These are phyloP conservation scores for Chytridium lagenaria DNA, from an alignment of 371 early-diverging fungal species.

Conservation along the genomic window DNA sequence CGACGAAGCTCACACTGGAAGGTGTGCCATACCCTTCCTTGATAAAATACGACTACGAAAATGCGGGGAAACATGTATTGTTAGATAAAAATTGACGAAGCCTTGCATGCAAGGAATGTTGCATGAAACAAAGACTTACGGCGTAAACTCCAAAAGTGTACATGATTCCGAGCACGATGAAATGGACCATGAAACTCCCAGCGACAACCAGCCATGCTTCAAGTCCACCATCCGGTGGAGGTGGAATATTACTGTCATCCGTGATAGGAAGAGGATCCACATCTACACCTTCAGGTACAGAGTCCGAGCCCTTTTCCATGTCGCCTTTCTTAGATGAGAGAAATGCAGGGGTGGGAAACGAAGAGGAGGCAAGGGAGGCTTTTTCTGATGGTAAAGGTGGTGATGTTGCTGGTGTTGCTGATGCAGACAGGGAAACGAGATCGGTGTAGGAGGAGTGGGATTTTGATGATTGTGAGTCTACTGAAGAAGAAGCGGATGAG, in stretches of 20 bases:
- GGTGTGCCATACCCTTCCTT: background rate
- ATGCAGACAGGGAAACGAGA: too few species aligned
- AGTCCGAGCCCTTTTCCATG: background rate
- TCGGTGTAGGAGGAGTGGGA: too few species aligned
- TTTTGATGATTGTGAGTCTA: too few species aligned
- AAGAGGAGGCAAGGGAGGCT: too few species aligned
- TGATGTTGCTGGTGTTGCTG: too few species aligned
- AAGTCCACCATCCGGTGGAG: conserved; percentile 34
- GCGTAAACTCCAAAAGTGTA: conserved; percentile 35
- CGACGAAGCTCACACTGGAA: conserved; percentile 25
- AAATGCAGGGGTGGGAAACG: background rate
- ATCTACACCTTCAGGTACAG: too few species aligned
- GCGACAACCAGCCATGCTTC: conserved; percentile 31
- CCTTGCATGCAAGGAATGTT: too few species aligned
- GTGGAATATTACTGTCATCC: background rate
- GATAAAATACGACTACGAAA: background rate
- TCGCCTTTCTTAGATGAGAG: background rate
- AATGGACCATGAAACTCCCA: conserved; percentile 33
- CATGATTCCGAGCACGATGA: conserved; percentile 29
- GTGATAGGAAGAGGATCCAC: background rate
- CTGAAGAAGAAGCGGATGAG: too few species aligned
- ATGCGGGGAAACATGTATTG: too few species aligned
- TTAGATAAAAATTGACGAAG: too few species aligned
- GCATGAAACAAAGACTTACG: conserved; percentile 4
- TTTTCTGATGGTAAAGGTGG: too few species aligned